Percentiles rank a stretch among this genome's conserved stretches.
Conservation (phyloP, 2,329 filamentous ascomycete genomes). For the Hirsutella rhossiliensis region DNA sequence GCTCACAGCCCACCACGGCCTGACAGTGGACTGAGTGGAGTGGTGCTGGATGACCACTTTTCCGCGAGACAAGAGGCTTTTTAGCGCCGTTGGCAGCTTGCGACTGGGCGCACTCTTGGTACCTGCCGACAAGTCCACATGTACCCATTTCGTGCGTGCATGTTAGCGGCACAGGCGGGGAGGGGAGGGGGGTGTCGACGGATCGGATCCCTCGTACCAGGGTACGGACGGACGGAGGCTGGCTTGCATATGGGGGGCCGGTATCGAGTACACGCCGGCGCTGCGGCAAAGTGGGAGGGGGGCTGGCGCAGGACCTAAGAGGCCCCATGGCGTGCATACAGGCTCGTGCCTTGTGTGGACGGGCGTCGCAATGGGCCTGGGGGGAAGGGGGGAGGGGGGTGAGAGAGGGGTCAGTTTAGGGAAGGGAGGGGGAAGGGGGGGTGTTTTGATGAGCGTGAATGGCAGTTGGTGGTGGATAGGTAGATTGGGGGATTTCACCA, state of each 20-base stretch:
- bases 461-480: too few relatives aligned
- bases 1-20: neutral
- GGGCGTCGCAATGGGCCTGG: neutral
- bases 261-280: neutral
- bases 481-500: too few relatives aligned
- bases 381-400: neutral
- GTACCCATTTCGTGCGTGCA: neutral
- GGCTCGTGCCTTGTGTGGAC: neutral
- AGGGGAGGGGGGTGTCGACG: too few relatives aligned
- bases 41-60: constrained; percentile 5
- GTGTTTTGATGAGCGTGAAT: too few relatives aligned
- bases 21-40: neutral
- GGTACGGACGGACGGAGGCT: too few relatives aligned
- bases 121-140: constrained; percentile 3
- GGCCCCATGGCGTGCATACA: neutral
- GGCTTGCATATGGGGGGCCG: too few relatives aligned
- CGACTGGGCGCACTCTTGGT: too few relatives aligned
- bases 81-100: constrained; percentile 5
- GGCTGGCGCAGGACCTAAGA: neutral
- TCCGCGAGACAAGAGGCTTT: constrained; percentile 4
- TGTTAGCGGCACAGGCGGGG: neutral
- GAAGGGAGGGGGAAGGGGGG: neutral
- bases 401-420: neutral
- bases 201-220: too few relatives aligned
- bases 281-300: neutral